Evolutionary conservation across 805 yeast genomes (phyloP).

Genomic region (Yarrowia sp.): DNA sequence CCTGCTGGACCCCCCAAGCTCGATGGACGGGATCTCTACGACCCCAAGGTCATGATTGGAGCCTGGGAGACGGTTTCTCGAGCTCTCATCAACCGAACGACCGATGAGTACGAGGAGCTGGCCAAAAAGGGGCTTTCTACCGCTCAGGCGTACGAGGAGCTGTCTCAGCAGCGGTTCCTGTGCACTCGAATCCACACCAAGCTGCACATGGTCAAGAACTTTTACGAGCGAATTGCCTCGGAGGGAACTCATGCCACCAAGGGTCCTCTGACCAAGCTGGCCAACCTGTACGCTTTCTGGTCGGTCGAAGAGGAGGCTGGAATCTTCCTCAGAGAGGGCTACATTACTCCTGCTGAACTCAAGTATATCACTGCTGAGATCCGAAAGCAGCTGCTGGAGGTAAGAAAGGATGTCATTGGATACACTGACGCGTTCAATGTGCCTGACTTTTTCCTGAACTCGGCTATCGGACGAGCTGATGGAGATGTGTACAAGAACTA

Average conservation of each 20-base stretch:
- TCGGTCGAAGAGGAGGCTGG: conserved; percentile 72
- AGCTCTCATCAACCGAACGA: conserved; percentile 38
- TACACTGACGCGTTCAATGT: conserved; percentile 81
- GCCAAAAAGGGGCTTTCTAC: conserved; percentile 32
- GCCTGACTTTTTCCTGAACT: conserved; percentile 75
- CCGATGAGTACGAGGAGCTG: conserved; percentile 34
- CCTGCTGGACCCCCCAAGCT: conserved; percentile 27
- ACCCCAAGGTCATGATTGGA: conserved; percentile 34
- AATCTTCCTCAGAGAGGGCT: conserved; percentile 62
- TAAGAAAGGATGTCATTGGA: conserved; percentile 70
- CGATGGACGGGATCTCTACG: conserved; percentile 32
- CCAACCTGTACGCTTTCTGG: conserved; percentile 61
- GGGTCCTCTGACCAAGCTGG: conserved; percentile 52
- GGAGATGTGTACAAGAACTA: conserved; percentile 84
- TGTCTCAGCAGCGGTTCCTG: conserved; percentile 44
- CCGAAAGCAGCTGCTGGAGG: conserved; percentile 46
- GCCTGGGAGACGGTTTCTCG: conserved; percentile 43
- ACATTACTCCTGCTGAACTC: conserved; percentile 51
- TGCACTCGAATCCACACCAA: conserved; percentile 44
- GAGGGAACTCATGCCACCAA: conserved; percentile 45
- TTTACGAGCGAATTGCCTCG: conserved; percentile 40
- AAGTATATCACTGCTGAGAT: conserved; percentile 46
- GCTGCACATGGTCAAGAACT: conserved; percentile 40
- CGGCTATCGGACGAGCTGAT: conserved; percentile 75
- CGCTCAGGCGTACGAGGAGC: conserved; percentile 42